Conservation (phyloP, 768 basidiomycete genomes). For the Psilocybe tampanensis region DNA sequence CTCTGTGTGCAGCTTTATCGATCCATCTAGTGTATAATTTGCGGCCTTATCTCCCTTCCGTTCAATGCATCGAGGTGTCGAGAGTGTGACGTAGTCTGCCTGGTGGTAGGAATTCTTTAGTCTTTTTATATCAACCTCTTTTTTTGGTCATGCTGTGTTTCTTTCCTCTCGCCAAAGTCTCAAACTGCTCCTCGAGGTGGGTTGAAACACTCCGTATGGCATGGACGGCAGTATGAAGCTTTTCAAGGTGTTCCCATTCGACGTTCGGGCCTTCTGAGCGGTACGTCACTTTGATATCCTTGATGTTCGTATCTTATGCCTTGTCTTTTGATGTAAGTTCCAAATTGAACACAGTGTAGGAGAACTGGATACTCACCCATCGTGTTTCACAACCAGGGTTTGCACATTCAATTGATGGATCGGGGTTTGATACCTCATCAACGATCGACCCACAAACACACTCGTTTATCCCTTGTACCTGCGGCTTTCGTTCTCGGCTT, state of each 20-base stretch:
- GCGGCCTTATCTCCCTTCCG: constrained; percentile 14
- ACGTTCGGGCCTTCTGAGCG: constrained; percentile 32
- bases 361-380: too few species aligned
- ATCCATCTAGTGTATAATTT: constrained; percentile 20
- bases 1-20: too few species aligned
- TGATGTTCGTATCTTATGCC: constrained; percentile 38
- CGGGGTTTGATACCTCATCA: too few species aligned
- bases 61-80: constrained; percentile 20
- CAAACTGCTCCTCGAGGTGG: constrained; percentile 30
- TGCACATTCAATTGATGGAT: too few species aligned
- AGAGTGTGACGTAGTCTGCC: too few species aligned
- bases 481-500: too few species aligned
- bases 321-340: too few species aligned
- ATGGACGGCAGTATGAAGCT: constrained; percentile 34
- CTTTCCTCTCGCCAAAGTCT: constrained; percentile 24
- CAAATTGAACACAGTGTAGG: too few species aligned
- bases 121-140: constrained; percentile 19
- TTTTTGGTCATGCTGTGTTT: constrained; percentile 31
- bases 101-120: constrained; percentile 20
- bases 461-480: too few species aligned
- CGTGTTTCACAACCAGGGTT: too few species aligned
- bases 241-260: constrained; percentile 32
- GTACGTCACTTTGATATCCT: constrained; percentile 38
- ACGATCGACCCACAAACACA: too few species aligned
- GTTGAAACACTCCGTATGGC: constrained; percentile 20